Evolutionary conservation across 352 stramenopile genomes (phyloP), one percentile per base, ranked within the genome.

Genomic region (Phytophthora capsici): DNA sequence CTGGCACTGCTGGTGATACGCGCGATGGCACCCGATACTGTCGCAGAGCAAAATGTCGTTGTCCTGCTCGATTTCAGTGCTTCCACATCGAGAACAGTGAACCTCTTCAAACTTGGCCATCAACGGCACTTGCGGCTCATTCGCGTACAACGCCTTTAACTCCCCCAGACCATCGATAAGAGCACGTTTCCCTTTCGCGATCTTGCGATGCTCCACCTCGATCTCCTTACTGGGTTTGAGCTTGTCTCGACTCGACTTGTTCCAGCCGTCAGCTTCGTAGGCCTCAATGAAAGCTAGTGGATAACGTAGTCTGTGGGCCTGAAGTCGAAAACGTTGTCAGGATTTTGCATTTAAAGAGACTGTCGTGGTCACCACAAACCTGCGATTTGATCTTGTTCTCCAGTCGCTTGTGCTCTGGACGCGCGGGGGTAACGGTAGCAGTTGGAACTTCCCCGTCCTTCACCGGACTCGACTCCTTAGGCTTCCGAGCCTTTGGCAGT

Each of bases 31-130:
- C 23, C 83, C 82, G 17, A 69, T 50, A 61, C 73, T 91, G 41
- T 96, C 88, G 25, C 88, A 96, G 34, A 96, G 68, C 41, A 96
- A 64, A 57, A 96, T 96, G 43, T 96, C 88, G 45, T 96, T 94
- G 64, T 88, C 80, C 7, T 75, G 70, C 3, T 75, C 66, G 12
- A 86, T 88, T 2, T 90, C 77, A 0, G 88, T 92, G 36, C 66
- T 77, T 10, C 69, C 76, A 36, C 88, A 96, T 13, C 78, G 81
- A 41, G 88, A 93, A 50, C 88, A 96, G 51, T 90, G 81, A 40
- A 96, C 92, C 26, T 89, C 80, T 45, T 73, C 68, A 3, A 83
- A 68, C 30, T 76, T 63, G 8, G 76, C 56, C 22, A 89, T 69
- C 17, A 70, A 72, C 34, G 80, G 69, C 30, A 90, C 77, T 51